A percentile compares a stretch with the other conserved stretches of the same genome.
phyloP scores from a whole-genome alignment of 2,329 filamentous ascomycete species.

The Cercospora zeae-maydis region DNA sequence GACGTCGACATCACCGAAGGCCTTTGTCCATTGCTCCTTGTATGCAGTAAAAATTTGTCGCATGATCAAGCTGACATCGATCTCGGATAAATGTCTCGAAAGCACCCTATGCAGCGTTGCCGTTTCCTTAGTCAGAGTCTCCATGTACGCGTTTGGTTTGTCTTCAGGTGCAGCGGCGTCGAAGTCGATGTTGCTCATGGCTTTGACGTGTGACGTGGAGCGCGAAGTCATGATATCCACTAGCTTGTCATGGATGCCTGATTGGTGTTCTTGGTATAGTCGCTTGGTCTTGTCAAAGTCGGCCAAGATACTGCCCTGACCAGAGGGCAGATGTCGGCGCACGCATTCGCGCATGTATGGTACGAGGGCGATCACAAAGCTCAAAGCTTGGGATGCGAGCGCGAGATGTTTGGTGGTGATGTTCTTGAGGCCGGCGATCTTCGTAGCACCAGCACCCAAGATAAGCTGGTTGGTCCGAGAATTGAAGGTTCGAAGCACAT shows the following conservation, averaged over 20 bases:
- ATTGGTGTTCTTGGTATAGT: slow-evolving; percentile 82
- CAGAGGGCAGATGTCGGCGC: slow-evolving; percentile 62
- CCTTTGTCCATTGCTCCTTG: slow-evolving; percentile 70
- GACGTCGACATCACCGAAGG: slow-evolving; percentile 62
- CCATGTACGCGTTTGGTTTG: slow-evolving; percentile 67
- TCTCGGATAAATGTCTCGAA: slow-evolving; percentile 74
- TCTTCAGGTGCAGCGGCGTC: slow-evolving; percentile 45
- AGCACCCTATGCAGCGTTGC: slow-evolving; percentile 78
- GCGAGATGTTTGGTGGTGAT: slow-evolving; percentile 95
- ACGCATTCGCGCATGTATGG: slow-evolving; percentile 91
- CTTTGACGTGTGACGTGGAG: slow-evolving; percentile 68
- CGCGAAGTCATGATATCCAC: slow-evolving; percentile 87
- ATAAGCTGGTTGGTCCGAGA: slow-evolving; percentile 95
- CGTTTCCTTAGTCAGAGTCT: slow-evolving; percentile 82
- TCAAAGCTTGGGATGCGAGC: slow-evolving; percentile 81
- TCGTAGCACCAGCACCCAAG: slow-evolving; percentile 85
- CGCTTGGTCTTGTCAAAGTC: slow-evolving; percentile 88
- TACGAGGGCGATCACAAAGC: slow-evolving; percentile 80
- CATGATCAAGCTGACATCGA: slow-evolving; percentile 79
- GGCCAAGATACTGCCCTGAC: slow-evolving; percentile 56
- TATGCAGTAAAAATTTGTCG: slow-evolving; percentile 78
- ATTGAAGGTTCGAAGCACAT: slow-evolving; percentile 91
- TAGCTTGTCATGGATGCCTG: slow-evolving; percentile 85
- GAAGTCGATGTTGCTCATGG: slow-evolving; percentile 74
- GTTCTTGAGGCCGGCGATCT: slow-evolving; percentile 85